These are phyloP conservation scores for Talaromyces sp. DNA, from an alignment of 2,329 filamentous ascomycete genomes.

Conservation along the genomic window DNA sequence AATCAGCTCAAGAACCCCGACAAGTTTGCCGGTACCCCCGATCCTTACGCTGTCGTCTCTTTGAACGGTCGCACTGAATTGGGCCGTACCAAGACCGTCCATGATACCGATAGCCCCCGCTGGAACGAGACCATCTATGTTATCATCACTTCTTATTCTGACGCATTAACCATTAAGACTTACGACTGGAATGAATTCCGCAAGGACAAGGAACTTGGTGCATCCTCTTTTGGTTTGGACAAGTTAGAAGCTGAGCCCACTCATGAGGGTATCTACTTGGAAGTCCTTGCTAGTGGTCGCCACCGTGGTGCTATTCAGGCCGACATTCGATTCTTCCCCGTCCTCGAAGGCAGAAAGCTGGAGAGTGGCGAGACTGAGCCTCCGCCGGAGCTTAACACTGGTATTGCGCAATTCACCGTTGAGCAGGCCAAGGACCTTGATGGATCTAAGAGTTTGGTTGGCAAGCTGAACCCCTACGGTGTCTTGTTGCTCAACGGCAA, in stretches of 20 bases:
- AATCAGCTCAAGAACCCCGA: slow-evolving; percentile 93
- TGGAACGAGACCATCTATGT: slow-evolving; percentile 98
- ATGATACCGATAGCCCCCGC: slow-evolving; percentile 80
- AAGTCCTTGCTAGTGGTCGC: slow-evolving; percentile 82
- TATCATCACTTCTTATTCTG: slow-evolving; percentile 87
- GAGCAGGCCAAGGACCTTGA: slow-evolving; percentile 97
- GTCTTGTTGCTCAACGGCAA: slow-evolving; percentile 87
- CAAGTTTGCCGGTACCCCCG: slow-evolving; percentile 86
- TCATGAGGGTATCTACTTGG: slow-evolving; percentile 81
- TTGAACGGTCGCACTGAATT: slow-evolving; percentile 81
- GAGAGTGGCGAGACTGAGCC: slow-evolving; percentile 78
- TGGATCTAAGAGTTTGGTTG: slow-evolving; percentile 86
- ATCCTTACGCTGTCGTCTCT: slow-evolving; percentile 85
- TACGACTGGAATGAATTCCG: slow-evolving; percentile 95
- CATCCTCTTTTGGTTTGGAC: slow-evolving; percentile 82
- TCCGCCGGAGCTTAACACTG: slow-evolving; percentile 85
- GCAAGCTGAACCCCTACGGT: slow-evolving; percentile 88
- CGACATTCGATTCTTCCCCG: slow-evolving; percentile 94
- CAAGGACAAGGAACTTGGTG: slow-evolving; percentile 93
- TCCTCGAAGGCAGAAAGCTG: slow-evolving; percentile 68
- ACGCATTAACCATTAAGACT: slow-evolving; percentile 79
- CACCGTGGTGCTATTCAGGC: slow-evolving; percentile 75
- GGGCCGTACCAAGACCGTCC: slow-evolving; percentile 84
- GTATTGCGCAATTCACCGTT: slow-evolving; percentile 89
- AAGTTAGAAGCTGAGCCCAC: slow-evolving; percentile 74